Base-by-base conservation (phyloP, 2,329 filamentous ascomycete genomes). In the Botrytis paeoniae region DNA sequence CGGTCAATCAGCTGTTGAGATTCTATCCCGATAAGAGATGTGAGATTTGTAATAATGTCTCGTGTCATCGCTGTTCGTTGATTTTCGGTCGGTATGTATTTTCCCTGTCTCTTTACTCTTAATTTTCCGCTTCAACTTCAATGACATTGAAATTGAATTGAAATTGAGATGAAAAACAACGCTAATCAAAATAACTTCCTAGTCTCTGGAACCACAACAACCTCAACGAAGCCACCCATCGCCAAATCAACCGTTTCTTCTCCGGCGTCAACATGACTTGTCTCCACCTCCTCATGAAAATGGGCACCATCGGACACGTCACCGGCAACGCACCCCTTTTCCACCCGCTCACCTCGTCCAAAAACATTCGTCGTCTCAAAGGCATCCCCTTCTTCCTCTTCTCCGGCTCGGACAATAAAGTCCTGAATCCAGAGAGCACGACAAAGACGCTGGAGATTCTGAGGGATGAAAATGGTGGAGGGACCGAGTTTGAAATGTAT, bases 191-290 rank as follows among this genome's bases (percentile, higher is more conserved):
- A 25, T 35, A 32, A 29, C 14, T 18, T 10, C 14, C 10, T 16
- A 80, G 83, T 41, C 79, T 83, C 81, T 92, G 89, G 89, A 89
- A 86, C 78, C 90, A 92, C 80, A 79, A 77, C 5, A 91, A 92
- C 79, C 85, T 92, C 43, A 91, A 91, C 81, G 87, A 88, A 81
- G 88, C 86, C 4, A 92, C 90, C 3, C 90, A 92, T 80, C 82
- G 85, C 0, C 86, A 89, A 78, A 86, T 91, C 64, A 85, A 89
- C 79, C 84, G 86, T 45, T 89, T 91, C 81, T 87, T 92, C 73
- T 87, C 87, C 76, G 89, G 89, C 71, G 86, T 89, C 70, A 88
- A 87, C 79, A 90, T 90, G 87, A 85, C 83, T 1, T 81, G 87
- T 74, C 83, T 91, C 68, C 79, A 84, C 51, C 82, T 89, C 73